Percentiles rank a stretch among this genome's conserved stretches.
Conservation (phyloP, 306 rosid genomes). For the Pachyrhizus erosus region DNA sequence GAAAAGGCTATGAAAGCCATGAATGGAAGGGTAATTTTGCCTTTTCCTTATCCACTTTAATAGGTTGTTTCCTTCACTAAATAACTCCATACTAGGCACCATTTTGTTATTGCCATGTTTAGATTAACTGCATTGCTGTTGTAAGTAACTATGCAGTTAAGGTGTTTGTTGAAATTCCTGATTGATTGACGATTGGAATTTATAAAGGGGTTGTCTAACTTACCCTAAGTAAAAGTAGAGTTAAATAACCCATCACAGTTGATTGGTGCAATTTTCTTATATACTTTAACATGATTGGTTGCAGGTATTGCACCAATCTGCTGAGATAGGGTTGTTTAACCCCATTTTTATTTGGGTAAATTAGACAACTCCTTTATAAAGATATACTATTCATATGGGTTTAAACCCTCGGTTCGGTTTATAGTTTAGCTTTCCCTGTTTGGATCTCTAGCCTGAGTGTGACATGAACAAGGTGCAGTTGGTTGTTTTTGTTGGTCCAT, state of each 20-base stretch:
- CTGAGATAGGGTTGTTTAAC: too few species aligned
- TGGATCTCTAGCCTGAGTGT: not conserved
- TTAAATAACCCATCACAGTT: too few species aligned
- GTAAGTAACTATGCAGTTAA: not conserved
- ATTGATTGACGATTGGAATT: not conserved
- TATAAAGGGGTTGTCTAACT: too few species aligned
- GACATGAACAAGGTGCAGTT: not conserved
- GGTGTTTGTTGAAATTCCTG: constrained; percentile 45
- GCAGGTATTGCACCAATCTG: too few species aligned
- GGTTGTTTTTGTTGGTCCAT: not conserved
- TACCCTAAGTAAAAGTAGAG: too few species aligned
- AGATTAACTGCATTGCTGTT: not conserved
- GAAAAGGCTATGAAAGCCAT: constrained; percentile 71
- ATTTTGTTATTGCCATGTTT: not conserved
- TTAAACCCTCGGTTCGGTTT: not conserved
- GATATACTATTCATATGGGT: not conserved
- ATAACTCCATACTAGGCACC: not conserved
- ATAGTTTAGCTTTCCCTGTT: not conserved
- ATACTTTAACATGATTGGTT: too few species aligned
- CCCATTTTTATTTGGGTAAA: too few species aligned
- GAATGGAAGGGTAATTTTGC: constrained; percentile 75
- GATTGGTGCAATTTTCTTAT: too few species aligned
- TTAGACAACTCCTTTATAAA: too few species aligned
- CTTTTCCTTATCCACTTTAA: not conserved
- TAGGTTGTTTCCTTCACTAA: not conserved